Evolutionary conservation across 768 basidiomycete species (phyloP).

Genomic region (Gelatoporia subvermispora): DNA sequence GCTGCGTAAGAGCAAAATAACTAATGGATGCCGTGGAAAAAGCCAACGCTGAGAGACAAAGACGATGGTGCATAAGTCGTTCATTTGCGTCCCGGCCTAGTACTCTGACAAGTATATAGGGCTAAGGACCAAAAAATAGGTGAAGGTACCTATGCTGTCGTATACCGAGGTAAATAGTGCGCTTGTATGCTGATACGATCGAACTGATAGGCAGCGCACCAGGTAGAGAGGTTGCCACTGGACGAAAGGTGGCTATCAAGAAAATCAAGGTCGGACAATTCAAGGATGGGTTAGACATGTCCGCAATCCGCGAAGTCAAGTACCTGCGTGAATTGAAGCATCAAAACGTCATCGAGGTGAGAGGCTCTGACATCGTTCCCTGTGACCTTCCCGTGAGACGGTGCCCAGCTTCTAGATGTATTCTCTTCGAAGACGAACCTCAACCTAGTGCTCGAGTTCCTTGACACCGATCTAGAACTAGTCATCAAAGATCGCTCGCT

Average conservation of each 20-base stretch:
- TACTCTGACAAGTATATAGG: constrained; percentile 36
- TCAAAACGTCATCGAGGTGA: constrained; percentile 90
- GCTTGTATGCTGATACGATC: constrained; percentile 1
- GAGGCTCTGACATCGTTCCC: constrained; percentile 8
- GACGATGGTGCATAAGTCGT: constrained; percentile 46
- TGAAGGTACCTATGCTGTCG: constrained; percentile 94
- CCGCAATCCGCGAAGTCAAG: constrained; percentile 96
- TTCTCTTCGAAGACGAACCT: constrained; percentile 96
- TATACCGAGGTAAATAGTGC: constrained; percentile 70
- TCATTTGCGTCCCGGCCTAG: background rate
- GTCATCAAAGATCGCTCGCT: constrained; percentile 91
- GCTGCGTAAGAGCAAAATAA: too few relatives aligned
- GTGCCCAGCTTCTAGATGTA: constrained; percentile 81
- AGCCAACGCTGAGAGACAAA: constrained; percentile 70
- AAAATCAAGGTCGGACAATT: constrained; percentile 96
- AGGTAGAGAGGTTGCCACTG: constrained; percentile 74
- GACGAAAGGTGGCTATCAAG: constrained; percentile 92
- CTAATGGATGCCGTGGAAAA: constrained; percentile 80
- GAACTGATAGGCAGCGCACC: constrained; percentile 2
- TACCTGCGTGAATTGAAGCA: constrained; percentile 92
- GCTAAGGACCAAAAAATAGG: constrained; percentile 78
- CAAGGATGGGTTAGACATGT: constrained; percentile 99
- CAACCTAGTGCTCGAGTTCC: constrained; percentile 94
- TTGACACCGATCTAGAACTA: constrained; percentile 94
- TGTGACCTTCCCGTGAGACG: background rate